Percentiles rank a stretch among this genome's conserved stretches.
Conservation (phyloP, 768 basidiomycete genomes). For the Xerocomellus dryophilus region DNA sequence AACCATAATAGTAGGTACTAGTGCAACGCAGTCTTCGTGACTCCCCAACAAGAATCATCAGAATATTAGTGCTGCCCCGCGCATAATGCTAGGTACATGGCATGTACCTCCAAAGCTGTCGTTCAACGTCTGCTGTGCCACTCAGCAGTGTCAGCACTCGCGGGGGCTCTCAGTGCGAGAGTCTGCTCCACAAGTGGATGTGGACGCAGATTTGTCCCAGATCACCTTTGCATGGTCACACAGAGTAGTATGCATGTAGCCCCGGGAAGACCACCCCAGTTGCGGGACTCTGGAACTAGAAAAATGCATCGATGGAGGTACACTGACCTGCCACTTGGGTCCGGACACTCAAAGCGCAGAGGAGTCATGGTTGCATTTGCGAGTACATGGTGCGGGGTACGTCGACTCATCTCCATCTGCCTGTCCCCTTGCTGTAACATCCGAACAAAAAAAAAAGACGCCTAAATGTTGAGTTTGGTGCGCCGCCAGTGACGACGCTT, state of each 20-base stretch:
- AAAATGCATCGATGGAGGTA: background rate
- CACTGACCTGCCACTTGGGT: background rate
- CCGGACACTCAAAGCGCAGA: background rate
- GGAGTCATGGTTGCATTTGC: conserved; percentile 20
- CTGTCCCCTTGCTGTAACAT: conserved; percentile 2
- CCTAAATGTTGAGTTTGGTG: conserved; percentile 96
- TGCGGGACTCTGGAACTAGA: background rate
- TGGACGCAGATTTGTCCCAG: background rate
- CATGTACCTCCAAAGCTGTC: no score
- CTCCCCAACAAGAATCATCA: no score
- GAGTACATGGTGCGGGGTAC: no score
- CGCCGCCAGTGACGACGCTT: conserved; percentile 99
- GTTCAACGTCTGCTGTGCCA: no score
- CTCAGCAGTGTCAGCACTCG: no score
- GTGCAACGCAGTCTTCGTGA: no score
- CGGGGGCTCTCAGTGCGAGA: background rate
- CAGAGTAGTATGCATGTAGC: background rate
- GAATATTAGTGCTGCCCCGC: background rate
- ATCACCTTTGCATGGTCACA: background rate
- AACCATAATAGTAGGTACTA: no score
- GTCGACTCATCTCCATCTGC: conserved; percentile 18
- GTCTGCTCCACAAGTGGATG: no score
- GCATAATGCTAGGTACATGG: background rate
- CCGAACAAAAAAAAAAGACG: conserved; percentile 1
- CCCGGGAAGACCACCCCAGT: background rate